Evolutionary conservation across 768 basidiomycete genomes (phyloP).

Genomic region (Coprinellus micaceus): DNA sequence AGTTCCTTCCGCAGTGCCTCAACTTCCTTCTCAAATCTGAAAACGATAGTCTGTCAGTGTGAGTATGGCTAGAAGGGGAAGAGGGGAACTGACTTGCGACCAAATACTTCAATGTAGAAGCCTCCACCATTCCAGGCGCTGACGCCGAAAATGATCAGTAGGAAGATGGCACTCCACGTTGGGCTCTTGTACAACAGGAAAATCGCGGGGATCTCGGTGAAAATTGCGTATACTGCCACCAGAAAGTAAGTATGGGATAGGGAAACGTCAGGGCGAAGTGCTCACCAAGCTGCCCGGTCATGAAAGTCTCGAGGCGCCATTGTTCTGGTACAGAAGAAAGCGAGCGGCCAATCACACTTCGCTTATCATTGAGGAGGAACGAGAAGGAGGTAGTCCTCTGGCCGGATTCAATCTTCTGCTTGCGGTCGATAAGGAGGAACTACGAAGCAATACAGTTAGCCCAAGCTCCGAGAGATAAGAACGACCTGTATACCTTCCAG

Average conservation of each 20-base stretch:
- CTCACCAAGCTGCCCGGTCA: conserved; percentile 77
- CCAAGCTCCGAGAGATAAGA: neutral
- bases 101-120: conserved; percentile 96
- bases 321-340: conserved; percentile 57
- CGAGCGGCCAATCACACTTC: conserved; percentile 72
- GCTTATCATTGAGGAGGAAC: conserved; percentile 84
- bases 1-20: conserved; percentile 89
- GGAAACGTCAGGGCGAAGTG: neutral
- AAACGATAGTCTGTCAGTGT: conserved; percentile 8
- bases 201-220: conserved; percentile 85
- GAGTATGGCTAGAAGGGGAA: conserved; percentile 9
- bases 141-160: conserved; percentile 77
- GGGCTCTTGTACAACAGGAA: conserved; percentile 80
- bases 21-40: conserved; percentile 87
- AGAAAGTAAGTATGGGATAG: neutral
- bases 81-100: conserved; percentile 72
- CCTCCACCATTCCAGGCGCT: conserved; percentile 96
- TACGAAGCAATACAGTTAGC: conserved; percentile 22
- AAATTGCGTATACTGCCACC: conserved; percentile 67
- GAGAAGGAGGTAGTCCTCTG: conserved; percentile 89
- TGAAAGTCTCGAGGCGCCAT: conserved; percentile 71
- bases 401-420: conserved; percentile 87
- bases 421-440: conserved; percentile 86
- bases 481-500: conserved; percentile 63
- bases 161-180: conserved; percentile 71